Percentiles rank a stretch among this genome's conserved stretches.
Evolutionary conservation across 345 rosid genomes (phyloP).

Genomic region (Mercurialis annua): DNA sequence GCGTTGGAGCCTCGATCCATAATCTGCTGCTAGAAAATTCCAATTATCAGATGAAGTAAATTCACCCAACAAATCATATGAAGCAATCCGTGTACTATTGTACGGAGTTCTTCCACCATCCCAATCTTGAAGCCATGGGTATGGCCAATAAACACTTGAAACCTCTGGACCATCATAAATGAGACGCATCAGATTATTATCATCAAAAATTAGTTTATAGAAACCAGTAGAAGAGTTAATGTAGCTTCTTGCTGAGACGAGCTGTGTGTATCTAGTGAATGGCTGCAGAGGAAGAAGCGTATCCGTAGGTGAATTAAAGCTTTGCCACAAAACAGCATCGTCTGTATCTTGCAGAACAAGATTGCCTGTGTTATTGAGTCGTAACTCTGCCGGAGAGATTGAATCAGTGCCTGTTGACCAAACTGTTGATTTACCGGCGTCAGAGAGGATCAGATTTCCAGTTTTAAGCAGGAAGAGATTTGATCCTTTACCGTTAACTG

Average conservation of each 20-base stretch:
- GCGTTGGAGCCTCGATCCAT: constrained; percentile 8
- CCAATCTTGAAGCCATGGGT: not conserved
- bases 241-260: too few species aligned
- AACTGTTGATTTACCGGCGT: constrained; percentile 8
- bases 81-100: constrained; percentile 26
- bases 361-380: constrained; percentile 25
- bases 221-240: too few species aligned
- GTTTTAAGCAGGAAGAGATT: constrained; percentile 16
- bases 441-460: constrained; percentile 27
- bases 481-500: constrained; percentile 39
- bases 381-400: not conserved
- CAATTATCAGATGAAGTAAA: constrained; percentile 27
- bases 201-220: constrained; percentile 26
- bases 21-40: constrained; percentile 23
- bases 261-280: too few species aligned
- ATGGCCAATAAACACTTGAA: constrained; percentile 33
- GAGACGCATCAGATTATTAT: constrained; percentile 20
- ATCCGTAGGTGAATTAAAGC: too few species aligned
- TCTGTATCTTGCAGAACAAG: constrained; percentile 14
- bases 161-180: constrained; percentile 21
- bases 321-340: too few species aligned
- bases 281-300: too few species aligned
- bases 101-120: constrained; percentile 22
- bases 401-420: constrained; percentile 21
- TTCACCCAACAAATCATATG: constrained; percentile 10